Evolutionary conservation across 2,329 filamentous ascomycete species (phyloP), one percentile per base, ranked within the genome.

Genomic region (Xylariomycetidae sp.): DNA sequence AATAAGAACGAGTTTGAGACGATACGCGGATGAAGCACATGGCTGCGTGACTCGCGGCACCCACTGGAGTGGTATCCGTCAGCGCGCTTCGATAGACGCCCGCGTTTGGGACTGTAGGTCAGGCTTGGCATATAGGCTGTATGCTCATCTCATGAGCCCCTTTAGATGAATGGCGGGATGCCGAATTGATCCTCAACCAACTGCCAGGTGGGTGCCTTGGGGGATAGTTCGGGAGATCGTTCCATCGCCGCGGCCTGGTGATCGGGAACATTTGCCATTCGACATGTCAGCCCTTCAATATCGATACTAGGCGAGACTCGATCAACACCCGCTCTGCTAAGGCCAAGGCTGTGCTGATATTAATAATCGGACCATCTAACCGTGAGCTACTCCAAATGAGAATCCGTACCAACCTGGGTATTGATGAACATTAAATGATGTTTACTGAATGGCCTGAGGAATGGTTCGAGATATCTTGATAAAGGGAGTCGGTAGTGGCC

Each of bases 291-390:
- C 22, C 33, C 29, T 16, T 31, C 17, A 22, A 11, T 5, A 39
- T 41, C 31, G n/a, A n/a, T n/a, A n/a, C n/a, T n/a, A n/a, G n/a
- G 20, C 16, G 37, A 41, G 40, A 41, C 13, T 27, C 30, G 36
- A 32, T 27, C 29, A 23, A 22, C 16, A 30, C 47, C 43, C 42
- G 44, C 46, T 42, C 33, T 31, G 31, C 38, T 31, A 40, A 16
- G 35, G 42, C 42, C 45, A 40, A 44, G 39, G 42, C 29, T 41
- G 35, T 33, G 25, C 31, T 27, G 43, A 52, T 40, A 51, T 53
- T 52, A 53, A 50, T 37, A 38, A 46, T 49, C 49, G 46, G 46
- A 41, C 37, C 46, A 47, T 45, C 34, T 45, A 46, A 43, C 46
- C 46, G 48, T n/a, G n/a, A n/a, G n/a, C n/a, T 28, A 41, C 31